Percentiles rank a stretch among this genome's conserved stretches.
phyloP scores from a whole-genome alignment of 2,329 filamentous ascomycete genomes.

The Mycosphaerelloides madeirae region DNA sequence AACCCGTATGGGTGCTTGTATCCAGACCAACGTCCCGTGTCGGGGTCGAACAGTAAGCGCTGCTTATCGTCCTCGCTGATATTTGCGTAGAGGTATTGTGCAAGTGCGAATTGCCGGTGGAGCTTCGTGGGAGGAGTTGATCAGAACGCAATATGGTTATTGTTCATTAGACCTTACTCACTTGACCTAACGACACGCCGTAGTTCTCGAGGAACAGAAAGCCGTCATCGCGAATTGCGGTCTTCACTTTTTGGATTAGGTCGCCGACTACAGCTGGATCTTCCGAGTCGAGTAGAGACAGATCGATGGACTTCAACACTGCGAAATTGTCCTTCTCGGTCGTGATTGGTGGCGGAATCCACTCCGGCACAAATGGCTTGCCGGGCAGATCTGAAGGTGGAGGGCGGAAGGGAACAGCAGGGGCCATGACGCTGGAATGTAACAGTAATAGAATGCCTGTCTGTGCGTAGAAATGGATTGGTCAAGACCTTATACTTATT shows the following conservation, averaged over 20 bases:
- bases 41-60: conserved; percentile 45
- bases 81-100: conserved; percentile 49
- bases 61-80: conserved; percentile 49
- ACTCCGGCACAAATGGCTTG: conserved; percentile 39
- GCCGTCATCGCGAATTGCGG: conserved; percentile 32
- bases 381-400: conserved; percentile 35
- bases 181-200: conserved; percentile 43
- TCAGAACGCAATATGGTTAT: background rate
- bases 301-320: conserved; percentile 30
- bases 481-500: background rate
- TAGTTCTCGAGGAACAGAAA: conserved; percentile 48
- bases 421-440: conserved; percentile 33
- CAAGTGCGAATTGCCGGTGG: conserved; percentile 49
- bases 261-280: conserved; percentile 37
- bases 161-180: no score
- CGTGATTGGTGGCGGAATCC: conserved; percentile 42
- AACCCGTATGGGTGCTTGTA: conserved; percentile 47
- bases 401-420: conserved; percentile 36
- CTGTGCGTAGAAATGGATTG: no score
- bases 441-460: no score
- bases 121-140: conserved; percentile 29
- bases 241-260: conserved; percentile 39
- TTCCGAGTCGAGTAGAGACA: conserved; percentile 31
- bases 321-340: conserved; percentile 42
- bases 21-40: conserved; percentile 47